Evolutionary conservation across 2,329 filamentous ascomycete species (phyloP), one percentile per base, ranked within the genome.

Genomic region (Monilinia fructicola): DNA sequence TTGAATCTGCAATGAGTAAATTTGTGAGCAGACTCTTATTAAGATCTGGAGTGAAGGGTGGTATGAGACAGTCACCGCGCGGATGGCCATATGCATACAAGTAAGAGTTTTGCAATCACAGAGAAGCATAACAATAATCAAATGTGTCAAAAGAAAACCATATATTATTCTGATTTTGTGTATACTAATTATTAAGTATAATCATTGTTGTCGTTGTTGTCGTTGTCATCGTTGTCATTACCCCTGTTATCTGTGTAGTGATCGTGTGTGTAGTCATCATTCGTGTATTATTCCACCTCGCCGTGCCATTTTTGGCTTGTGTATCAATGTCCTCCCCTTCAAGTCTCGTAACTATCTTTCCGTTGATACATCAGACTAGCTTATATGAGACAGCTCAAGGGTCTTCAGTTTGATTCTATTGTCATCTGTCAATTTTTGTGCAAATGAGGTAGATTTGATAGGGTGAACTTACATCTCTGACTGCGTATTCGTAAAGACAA

Each of bases 391-490:
- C 6, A 12, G 50, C 18, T 55, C 21, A 55, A 55, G 38, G 50
- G 16, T 56, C 40, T 48, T 64, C 40, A 6, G 28, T 48, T 48
- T 64, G 53, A 23, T 58, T 64, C 53, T 64, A 48, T n/a, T 18
- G 1, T 5, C 7, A 10, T 21, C 11, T 21, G 38, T 64, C 21
- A 64, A 53, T 21, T 38, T 26, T 18, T 5, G 12, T 4, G 28
- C 7, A 31, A 18, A 11, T 14, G 1, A 35, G 10, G 2, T 31
- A 56, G 28, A 28, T 12, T 3, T 21, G 9, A 10, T 21, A 14
- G 46, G 44, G 14, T 5, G n/a, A 14, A 64, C 53, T 58, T 48
- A 64, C 62, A 21, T 64, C 67, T 44, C 62, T 35, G 11, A 64
- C 28, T 7, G 38, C 42, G 56, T 58, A 64, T n/a, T 64, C 18